These are phyloP conservation scores for Boletus rex-veris DNA, from an alignment of 768 basidiomycete genomes.

Conservation along the genomic window DNA sequence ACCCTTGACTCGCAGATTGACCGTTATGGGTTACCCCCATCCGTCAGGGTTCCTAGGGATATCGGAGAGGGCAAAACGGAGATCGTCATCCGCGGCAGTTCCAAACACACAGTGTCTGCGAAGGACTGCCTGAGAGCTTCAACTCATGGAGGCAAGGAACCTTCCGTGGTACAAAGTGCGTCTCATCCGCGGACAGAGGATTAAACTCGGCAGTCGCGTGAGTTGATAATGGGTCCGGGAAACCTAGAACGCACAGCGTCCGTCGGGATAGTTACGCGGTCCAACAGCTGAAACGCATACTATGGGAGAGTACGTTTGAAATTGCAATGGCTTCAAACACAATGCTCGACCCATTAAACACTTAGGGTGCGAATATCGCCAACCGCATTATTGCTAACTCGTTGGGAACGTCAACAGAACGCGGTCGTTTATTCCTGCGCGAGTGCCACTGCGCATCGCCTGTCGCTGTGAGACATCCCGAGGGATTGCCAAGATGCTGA, in stretches of 20 bases:
- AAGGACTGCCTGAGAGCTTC: neutral
- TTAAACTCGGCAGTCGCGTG: neutral
- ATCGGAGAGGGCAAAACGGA: neutral
- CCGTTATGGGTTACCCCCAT: neutral
- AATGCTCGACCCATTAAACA: neutral
- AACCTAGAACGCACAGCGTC: neutral
- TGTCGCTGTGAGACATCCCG: neutral
- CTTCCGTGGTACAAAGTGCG: neutral
- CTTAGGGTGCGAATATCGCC: neutral
- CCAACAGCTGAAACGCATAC: neutral
- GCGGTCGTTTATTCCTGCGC: too few species aligned
- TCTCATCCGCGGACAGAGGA: constrained; percentile 18
- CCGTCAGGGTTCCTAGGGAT: neutral
- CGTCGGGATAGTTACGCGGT: neutral
- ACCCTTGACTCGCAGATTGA: neutral
- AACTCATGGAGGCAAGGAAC: constrained; percentile 1
- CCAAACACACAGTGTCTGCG: neutral
- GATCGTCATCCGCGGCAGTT: constrained; percentile 1
- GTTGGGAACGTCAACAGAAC: neutral
- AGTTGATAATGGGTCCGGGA: neutral
- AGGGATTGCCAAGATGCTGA: neutral
- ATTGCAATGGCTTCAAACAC: neutral
- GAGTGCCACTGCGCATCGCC: neutral
- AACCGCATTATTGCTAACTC: neutral
- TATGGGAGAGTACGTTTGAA: neutral